Evolutionary conservation across 768 basidiomycete species (phyloP).

Genomic region (Chalciporus chontae): DNA sequence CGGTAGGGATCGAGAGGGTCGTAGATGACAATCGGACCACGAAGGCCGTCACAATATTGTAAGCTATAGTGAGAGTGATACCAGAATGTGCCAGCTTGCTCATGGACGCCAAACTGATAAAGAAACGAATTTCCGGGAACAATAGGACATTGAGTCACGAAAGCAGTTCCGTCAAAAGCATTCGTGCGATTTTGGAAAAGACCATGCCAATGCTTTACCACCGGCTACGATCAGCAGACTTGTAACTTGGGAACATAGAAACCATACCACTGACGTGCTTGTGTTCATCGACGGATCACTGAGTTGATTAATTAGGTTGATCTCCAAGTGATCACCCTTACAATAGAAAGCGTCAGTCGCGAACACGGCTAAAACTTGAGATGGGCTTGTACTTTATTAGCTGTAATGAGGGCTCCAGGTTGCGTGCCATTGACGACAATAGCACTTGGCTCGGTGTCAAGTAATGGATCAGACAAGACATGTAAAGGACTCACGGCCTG

Average conservation of each 20-base stretch:
- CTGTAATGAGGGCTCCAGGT: constrained; percentile 40
- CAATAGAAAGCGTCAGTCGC: not conserved
- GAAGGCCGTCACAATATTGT: constrained; percentile 55
- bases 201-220: constrained; percentile 44
- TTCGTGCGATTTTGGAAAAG: constrained; percentile 40
- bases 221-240: not conserved
- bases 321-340: constrained; percentile 38
- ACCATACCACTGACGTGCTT: constrained; percentile 40
- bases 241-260: not conserved
- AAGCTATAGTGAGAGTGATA: constrained; percentile 44
- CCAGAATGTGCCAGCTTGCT: constrained; percentile 43
- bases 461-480: not conserved
- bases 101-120: constrained; percentile 32
- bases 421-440: constrained; percentile 41
- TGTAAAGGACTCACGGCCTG: constrained; percentile 21
- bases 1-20: constrained; percentile 34
- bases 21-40: constrained; percentile 47
- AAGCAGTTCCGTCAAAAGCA: constrained; percentile 43
- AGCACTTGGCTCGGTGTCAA: constrained; percentile 21
- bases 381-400: constrained; percentile 31
- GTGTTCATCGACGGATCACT: constrained; percentile 36
- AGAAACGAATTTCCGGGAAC: constrained; percentile 35
- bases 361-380: not conserved
- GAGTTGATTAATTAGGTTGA: constrained; percentile 41
- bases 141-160: constrained; percentile 48